Evolutionary conservation across 1,284 basidiomycete genomes (phyloP).

Genomic region (Coniferiporia sulphurascens): DNA sequence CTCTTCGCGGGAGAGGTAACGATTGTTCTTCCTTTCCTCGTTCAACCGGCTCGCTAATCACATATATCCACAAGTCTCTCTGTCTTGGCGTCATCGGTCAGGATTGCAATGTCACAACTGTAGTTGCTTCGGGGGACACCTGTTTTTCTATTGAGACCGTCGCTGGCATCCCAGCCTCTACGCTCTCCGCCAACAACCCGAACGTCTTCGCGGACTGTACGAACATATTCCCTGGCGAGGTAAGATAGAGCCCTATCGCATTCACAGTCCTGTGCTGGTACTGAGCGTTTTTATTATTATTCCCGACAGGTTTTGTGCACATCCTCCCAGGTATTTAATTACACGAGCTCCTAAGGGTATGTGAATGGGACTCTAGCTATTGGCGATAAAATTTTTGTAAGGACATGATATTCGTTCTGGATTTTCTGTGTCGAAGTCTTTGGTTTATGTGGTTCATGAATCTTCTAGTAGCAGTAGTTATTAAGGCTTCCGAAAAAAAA

Average conservation of each 20-base stretch:
- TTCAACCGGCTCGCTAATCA: not conserved
- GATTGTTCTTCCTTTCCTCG: conserved; percentile 8
- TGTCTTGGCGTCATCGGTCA: conserved; percentile 41
- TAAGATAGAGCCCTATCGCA: conserved; percentile 16
- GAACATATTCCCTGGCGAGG: conserved; percentile 45
- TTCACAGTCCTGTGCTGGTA: not conserved
- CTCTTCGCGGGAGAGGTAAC: conserved; percentile 33
- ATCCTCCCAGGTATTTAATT: conserved; percentile 8
- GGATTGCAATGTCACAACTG: conserved; percentile 39
- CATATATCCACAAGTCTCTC: conserved; percentile 23
- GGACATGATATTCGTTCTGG: no score
- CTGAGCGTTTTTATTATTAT: not conserved
- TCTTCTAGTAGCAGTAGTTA: no score
- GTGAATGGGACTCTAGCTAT: no score
- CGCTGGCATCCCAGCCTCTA: conserved; percentile 33
- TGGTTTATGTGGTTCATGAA: no score
- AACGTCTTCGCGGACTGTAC: conserved; percentile 43
- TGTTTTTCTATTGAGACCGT: conserved; percentile 35
- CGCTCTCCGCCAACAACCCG: conserved; percentile 51
- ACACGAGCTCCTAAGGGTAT: not conserved
- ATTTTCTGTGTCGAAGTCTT: no score
- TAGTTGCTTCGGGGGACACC: conserved; percentile 35
- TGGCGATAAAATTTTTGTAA: not conserved
- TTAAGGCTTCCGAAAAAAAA: no score
- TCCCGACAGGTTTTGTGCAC: conserved; percentile 11